Base-by-base conservation (phyloP, 179 eudicot species). In the Sideroxylon spinosum region DNA sequence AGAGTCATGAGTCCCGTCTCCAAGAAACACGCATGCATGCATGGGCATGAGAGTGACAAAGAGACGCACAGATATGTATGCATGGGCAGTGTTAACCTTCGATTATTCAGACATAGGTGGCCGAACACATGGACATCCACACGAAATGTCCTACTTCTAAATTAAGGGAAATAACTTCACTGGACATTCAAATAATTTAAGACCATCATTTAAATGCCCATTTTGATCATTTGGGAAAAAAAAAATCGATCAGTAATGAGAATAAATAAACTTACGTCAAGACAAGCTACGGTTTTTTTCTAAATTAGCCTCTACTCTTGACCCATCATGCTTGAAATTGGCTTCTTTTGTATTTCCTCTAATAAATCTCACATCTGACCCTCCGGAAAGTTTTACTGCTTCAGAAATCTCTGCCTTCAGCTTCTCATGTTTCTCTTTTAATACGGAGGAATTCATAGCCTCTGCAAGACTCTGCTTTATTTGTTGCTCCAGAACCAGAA, bases 401-500 rank as follows among this genome's bases (percentile, higher is more conserved):
- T 84, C 85, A 23, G 84, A 78, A 61, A 92, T 78, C 82, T 91
- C 97, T 7, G 84, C 84, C 80, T 77, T 79, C 79, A 91, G 81
- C 82, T 70, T 81, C 80, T 86, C 89, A 20, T 86, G 85, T 85
- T 88, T 88, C 60, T 83, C 87, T 66, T 82, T 83, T 19, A 92
- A 75, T 63, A 85, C 92, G 0, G 91, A 79, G 16, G 84, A 77
- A 69, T 82, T 85, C 59, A 94, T 61, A 68, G 89, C 89, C 81
- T 89, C 83, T 29, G 80, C 84, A 61, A 92, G 83, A 61, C 81
- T 79, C 79, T 86, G 85, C 84, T 84, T 94, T 81, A 92, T 85
- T 72, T 92, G 88, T 63, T 83, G 81, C 74, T 80, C 70, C 81
- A 92, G 78, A 60, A 70, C 82, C 81, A 80, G 83, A 82, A 94